Base-by-base conservation (phyloP, 805 yeast species). In the Yamadazyma laniorum region DNA sequence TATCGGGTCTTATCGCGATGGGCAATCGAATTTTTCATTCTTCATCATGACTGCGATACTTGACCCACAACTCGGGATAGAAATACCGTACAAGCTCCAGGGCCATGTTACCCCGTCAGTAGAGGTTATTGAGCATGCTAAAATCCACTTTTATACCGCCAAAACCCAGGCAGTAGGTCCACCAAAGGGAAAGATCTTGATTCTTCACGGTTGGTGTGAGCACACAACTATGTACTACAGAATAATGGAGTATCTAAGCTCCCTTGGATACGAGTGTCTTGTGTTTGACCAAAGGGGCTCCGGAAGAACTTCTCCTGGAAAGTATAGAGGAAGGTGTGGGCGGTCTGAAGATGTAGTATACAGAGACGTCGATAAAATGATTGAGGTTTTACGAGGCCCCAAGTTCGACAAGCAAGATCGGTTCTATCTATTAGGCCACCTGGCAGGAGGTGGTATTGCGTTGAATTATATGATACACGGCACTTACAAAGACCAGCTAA, bases 371-470 rank as follows among this genome's bases (percentile, higher is more conserved):
- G 79, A 81, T 42, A 73, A 65, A 48, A 74, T 85, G 59, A 58
- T 81, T 35, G 63, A 73, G 38, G 53, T 64, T 64, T 18, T 42
- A 37, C 11, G 17, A 25, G 25, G 18, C 6, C 25, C 33, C 35
- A 3, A 65, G 61, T 32, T 71, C 70, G 43, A 48, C 12, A 15
- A 15, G 6, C n/a, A 29, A 16, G 5, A 5, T 16, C 6, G 4
- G 6, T 22, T 82, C 21, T 72, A 65, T 50, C 50, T 85, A 32
- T 63, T 74, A 48, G 88, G 90, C 1, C 88, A 80, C 48, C 84
- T 90, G 5, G 83, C 85, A 87, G 95, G 95, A 30, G 90, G 91
- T 13, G 90, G 83, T 0, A 77, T 85, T 32, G 65, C 64, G 0
- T 60, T 84, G 40, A 81, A 79, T 55, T 84, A 85, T 55, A 78